Evolutionary conservation across 2,329 filamentous ascomycete species (phyloP), one percentile per base, ranked within the genome.

Genomic region (Colletotrichum filicis): DNA sequence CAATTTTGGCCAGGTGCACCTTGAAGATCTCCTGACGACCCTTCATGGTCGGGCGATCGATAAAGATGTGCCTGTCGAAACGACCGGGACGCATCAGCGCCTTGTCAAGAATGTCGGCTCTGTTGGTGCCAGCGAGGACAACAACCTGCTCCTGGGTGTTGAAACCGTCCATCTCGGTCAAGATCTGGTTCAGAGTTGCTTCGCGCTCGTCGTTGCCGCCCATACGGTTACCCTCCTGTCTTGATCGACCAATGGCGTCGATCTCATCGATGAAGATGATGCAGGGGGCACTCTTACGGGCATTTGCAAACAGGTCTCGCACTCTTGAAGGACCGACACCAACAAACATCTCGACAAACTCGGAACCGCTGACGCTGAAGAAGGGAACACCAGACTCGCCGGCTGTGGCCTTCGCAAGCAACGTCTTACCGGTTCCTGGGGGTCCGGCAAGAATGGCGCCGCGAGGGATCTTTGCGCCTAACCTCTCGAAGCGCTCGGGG

Each of bases 261-360:
- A 99, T 99, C 84, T 99, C 97, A 81, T 99, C 97, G 77, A 99
- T 98, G 87, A 99, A 99, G 83, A 99, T 97, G 83, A 99, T 99
- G 85, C 97, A 99, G 4, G 97, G 97, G 0, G 97, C 94, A 83
- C 94, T 97, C 87, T 98, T 98, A 71, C 97, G 92, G 22, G 97
- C 97, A 78, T 94, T 98, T 70, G 95, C 92, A 79, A 99, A 99
- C 65, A 99, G 86, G 83, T 99, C 97, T 78, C 97, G 92, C 63
- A 99, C 97, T 83, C 97, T 91, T 35, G 96, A 98, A 24, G 97
- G 94, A 83, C 97, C 97, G 73, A 99, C 97, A 90, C 97, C 97
- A 64, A 99, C 97, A 81, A 99, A 99, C 96, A 99, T 99, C 85
- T 99, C 97, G 37, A 99, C 96, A 80, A 99, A 99, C 82, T 99